Evolutionary conservation across 768 basidiomycete species (phyloP).

Genomic region (Mycena vitilis): DNA sequence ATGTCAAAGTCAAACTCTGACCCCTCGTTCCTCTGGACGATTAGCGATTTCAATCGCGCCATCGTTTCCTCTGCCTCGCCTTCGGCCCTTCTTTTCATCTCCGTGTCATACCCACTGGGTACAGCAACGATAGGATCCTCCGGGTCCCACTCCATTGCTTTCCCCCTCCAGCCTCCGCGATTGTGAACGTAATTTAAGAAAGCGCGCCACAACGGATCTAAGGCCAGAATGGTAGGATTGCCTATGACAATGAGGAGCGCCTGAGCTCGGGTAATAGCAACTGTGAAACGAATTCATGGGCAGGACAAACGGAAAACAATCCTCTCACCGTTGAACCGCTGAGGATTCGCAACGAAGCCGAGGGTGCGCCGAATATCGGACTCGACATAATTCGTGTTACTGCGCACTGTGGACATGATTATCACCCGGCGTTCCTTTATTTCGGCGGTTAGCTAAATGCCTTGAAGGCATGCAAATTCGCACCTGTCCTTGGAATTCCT

Average conservation of each 20-base stretch:
- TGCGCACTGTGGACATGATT: constrained; percentile 69
- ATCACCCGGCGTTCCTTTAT: constrained; percentile 66
- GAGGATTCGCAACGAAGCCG: constrained; percentile 67
- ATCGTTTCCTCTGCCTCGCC: constrained; percentile 40
- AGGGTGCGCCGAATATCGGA: constrained; percentile 66
- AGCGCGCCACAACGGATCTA: constrained; percentile 69
- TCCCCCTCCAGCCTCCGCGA: constrained; percentile 67
- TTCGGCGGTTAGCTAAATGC: constrained; percentile 40
- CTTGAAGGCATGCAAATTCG: constrained; percentile 42
- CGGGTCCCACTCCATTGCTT: constrained; percentile 63
- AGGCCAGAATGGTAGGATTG: constrained; percentile 65
- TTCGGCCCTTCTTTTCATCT: constrained; percentile 30
- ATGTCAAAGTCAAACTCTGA: constrained; percentile 37
- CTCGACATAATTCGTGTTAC: constrained; percentile 60
- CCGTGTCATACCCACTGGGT: constrained; percentile 24
- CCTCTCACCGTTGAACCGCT: constrained; percentile 67
- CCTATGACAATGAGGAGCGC: constrained; percentile 73
- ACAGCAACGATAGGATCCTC: constrained; percentile 41
- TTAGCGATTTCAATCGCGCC: constrained; percentile 35
- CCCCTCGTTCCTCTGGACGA: constrained; percentile 34
- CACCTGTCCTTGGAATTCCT: constrained; percentile 78
- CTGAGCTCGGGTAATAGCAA: constrained; percentile 65
- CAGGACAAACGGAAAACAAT: background rate
- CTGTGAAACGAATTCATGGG: constrained; percentile 42
- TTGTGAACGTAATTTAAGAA: constrained; percentile 70